These are phyloP conservation scores for Pseudophaeomoniella oleicola DNA, from an alignment of 2,329 filamentous ascomycete species.

Conservation along the genomic window DNA sequence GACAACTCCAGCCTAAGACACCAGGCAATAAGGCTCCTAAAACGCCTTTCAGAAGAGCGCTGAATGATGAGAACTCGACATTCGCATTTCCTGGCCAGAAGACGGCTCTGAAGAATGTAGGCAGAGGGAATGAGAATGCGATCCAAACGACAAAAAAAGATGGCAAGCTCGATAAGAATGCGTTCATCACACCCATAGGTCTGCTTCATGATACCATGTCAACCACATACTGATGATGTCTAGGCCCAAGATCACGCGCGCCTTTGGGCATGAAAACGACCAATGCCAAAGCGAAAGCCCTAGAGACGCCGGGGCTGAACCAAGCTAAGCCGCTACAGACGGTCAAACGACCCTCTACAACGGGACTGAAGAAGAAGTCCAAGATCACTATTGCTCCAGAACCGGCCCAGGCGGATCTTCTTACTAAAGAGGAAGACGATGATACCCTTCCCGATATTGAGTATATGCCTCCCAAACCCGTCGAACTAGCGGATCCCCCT, in stretches of 20 bases:
- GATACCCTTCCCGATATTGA: constrained; percentile 63
- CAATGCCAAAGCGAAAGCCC: constrained; percentile 66
- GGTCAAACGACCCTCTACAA: constrained; percentile 42
- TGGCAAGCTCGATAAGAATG: constrained; percentile 41
- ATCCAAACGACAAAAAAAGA: constrained; percentile 39
- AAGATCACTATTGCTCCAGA: constrained; percentile 31
- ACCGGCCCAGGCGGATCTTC: constrained; percentile 13
- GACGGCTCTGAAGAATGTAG: constrained; percentile 39
- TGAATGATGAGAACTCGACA: constrained; percentile 76
- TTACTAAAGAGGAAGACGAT: constrained; percentile 26
- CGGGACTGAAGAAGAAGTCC: constrained; percentile 45
- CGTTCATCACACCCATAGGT: constrained; percentile 72
- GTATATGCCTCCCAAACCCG: constrained; percentile 65
- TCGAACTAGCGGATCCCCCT: constrained; percentile 28
- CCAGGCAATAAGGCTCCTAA: constrained; percentile 63
- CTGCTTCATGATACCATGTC: constrained; percentile 16
- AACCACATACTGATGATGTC: constrained; percentile 5
- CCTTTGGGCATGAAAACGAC: constrained; percentile 90
- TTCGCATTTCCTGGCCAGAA: constrained; percentile 43
- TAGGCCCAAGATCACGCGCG: constrained; percentile 56
- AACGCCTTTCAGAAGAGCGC: constrained; percentile 62
- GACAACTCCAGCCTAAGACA: constrained; percentile 57
- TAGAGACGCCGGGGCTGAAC: constrained; percentile 53
- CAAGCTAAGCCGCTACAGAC: constrained; percentile 48
- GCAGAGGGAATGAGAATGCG: constrained; percentile 42